Conservation (phyloP, 495 filamentous ascomycete genomes). For the Xanthoparmelia taractica region DNA sequence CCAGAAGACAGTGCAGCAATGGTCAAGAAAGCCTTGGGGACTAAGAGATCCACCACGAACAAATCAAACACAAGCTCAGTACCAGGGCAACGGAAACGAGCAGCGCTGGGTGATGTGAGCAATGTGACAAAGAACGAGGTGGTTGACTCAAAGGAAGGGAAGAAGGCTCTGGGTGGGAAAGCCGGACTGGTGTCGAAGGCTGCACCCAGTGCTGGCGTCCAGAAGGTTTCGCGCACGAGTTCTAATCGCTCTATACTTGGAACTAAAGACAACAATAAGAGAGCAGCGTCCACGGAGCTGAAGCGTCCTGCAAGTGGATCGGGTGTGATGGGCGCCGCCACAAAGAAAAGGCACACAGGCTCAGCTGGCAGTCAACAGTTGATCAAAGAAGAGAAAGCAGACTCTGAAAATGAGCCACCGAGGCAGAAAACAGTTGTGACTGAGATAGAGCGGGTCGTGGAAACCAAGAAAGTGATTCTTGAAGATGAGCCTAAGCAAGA, state of each 20-base stretch:
- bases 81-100: constrained; percentile 52
- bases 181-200: constrained; percentile 68
- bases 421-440: constrained; percentile 38
- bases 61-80: constrained; percentile 39
- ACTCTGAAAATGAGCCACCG: constrained; percentile 49
- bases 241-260: constrained; percentile 55
- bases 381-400: constrained; percentile 54
- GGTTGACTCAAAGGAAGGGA: constrained; percentile 51
- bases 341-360: constrained; percentile 56
- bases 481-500: constrained; percentile 23
- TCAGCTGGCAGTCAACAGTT: constrained; percentile 43
- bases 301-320: constrained; percentile 69
- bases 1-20: constrained; percentile 42
- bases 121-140: constrained; percentile 77
- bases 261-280: constrained; percentile 60
- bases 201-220: constrained; percentile 60
- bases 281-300: constrained; percentile 44
- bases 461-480: constrained; percentile 28
- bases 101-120: constrained; percentile 86
- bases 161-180: constrained; percentile 59
- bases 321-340: constrained; percentile 49
- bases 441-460: constrained; percentile 32
- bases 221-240: constrained; percentile 64
- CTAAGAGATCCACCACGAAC: constrained; percentile 61
- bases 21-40: constrained; percentile 64